phyloP scores from a whole-genome alignment of 2,329 filamentous ascomycete species.

The Colletotrichum tropicicola region DNA sequence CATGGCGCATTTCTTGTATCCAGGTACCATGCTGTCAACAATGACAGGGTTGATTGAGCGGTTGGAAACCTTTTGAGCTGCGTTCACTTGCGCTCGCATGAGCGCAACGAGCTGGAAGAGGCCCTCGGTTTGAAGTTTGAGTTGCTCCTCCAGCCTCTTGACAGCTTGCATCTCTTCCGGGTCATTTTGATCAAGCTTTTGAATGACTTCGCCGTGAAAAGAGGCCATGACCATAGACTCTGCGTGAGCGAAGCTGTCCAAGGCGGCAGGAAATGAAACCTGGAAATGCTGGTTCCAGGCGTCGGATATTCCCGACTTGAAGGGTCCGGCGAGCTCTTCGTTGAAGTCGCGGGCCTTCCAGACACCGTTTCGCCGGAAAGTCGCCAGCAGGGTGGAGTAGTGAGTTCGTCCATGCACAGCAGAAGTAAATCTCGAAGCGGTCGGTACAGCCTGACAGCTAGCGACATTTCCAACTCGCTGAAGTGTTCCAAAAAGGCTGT shows the following conservation, averaged over 20 bases:
- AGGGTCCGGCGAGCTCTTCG: neutral
- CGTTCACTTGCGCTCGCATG: neutral
- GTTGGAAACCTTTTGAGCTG: constrained; percentile 4
- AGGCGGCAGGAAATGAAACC: neutral
- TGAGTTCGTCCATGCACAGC: neutral
- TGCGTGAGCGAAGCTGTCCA: neutral
- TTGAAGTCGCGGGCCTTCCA: neutral
- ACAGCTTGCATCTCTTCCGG: neutral
- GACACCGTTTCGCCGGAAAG: neutral
- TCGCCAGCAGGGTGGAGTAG: neutral
- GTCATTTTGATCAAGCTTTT: neutral
- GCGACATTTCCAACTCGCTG: too few relatives aligned
- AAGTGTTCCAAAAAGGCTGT: too few relatives aligned
- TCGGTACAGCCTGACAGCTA: neutral
- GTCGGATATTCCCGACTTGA: neutral
- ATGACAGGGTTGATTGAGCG: neutral
- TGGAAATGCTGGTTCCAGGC: neutral
- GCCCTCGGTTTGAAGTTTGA: neutral
- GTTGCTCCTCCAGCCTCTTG: neutral
- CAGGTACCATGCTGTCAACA: neutral
- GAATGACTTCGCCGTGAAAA: neutral
- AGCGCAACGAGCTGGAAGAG: neutral
- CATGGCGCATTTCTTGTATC: neutral
- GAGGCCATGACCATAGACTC: neutral
- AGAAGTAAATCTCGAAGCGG: neutral